Conservation (phyloP, 805 yeast genomes). For the Scheffersomyces coipomensis region DNA sequence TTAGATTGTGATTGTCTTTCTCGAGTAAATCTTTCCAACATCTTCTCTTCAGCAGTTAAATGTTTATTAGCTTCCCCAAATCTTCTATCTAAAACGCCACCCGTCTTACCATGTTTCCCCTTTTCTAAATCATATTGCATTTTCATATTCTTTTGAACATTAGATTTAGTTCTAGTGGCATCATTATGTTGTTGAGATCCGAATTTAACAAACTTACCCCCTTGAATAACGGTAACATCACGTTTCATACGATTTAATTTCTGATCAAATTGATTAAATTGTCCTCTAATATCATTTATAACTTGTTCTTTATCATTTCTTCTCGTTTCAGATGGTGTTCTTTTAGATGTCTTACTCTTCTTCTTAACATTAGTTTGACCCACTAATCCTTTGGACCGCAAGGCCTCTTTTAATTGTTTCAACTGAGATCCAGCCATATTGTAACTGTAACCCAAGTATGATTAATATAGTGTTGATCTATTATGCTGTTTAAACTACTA, state of each 20-base stretch:
- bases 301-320: constrained; percentile 67
- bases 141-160: constrained; percentile 42
- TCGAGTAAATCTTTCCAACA: constrained; percentile 91
- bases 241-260: constrained; percentile 68
- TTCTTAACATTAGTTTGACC: constrained; percentile 75
- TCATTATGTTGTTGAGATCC: constrained; percentile 39
- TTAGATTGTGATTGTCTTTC: constrained; percentile 71
- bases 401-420: constrained; percentile 73
- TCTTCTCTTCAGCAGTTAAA: constrained; percentile 84
- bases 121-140: constrained; percentile 66
- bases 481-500: background rate
- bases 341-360: constrained; percentile 45
- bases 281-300: constrained; percentile 60
- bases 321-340: constrained; percentile 59
- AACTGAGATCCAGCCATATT: constrained; percentile 87
- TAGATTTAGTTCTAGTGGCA: constrained; percentile 28
- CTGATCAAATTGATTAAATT: constrained; percentile 88
- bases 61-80: constrained; percentile 81
- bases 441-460: too few relatives aligned
- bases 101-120: constrained; percentile 65
- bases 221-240: constrained; percentile 41
- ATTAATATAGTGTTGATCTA: background rate
- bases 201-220: constrained; percentile 43
- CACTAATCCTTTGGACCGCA: constrained; percentile 77
- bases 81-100: constrained; percentile 80